These are phyloP conservation scores for Mycena kentingensis DNA, from an alignment of 768 basidiomycete species.

Conservation along the genomic window DNA sequence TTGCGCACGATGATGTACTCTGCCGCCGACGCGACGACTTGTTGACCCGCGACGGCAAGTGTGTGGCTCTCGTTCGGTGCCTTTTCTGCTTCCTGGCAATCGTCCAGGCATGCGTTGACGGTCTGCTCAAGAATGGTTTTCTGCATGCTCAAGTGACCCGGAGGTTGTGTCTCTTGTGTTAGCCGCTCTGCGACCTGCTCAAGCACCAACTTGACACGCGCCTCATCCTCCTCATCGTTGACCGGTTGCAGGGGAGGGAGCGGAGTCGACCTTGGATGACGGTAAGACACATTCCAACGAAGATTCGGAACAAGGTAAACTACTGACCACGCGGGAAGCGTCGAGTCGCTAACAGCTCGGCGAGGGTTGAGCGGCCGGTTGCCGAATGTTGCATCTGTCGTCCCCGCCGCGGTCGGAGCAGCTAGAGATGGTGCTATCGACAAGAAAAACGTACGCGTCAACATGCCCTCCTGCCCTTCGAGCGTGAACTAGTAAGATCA, in stretches of 20 bases:
- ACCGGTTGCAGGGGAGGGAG: slow-evolving; percentile 13
- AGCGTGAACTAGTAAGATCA: slow-evolving; percentile 54
- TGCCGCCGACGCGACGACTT: slow-evolving; percentile 81
- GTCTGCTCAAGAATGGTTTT: slow-evolving; percentile 73
- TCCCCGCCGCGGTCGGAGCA: slow-evolving; percentile 42
- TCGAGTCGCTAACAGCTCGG: slow-evolving; percentile 19
- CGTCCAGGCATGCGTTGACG: slow-evolving; percentile 63
- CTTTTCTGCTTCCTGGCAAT: slow-evolving; percentile 64
- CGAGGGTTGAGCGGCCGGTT: slow-evolving; percentile 14
- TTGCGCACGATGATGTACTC: slow-evolving; percentile 57
- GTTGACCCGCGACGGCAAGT: slow-evolving; percentile 76
- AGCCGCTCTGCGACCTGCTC: slow-evolving; percentile 78
- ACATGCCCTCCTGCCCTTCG: slow-evolving; percentile 72
- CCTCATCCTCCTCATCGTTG: slow-evolving; percentile 44
- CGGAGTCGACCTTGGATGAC: slow-evolving; percentile 12
- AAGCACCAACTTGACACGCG: slow-evolving; percentile 76
- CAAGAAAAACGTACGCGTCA: slow-evolving; percentile 68
- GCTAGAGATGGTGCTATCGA: slow-evolving; percentile 66
- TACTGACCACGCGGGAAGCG: slow-evolving; percentile 17
- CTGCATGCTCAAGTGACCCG: slow-evolving; percentile 76
- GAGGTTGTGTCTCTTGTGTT: slow-evolving; percentile 70
- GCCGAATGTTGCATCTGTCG: slow-evolving; percentile 28
- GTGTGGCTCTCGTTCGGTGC: slow-evolving; percentile 53
- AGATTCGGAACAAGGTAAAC: not conserved
- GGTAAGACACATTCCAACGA: not conserved